These are phyloP conservation scores for Candida sanyiensis DNA, from an alignment of 805 yeast genomes.

Conservation along the genomic window DNA sequence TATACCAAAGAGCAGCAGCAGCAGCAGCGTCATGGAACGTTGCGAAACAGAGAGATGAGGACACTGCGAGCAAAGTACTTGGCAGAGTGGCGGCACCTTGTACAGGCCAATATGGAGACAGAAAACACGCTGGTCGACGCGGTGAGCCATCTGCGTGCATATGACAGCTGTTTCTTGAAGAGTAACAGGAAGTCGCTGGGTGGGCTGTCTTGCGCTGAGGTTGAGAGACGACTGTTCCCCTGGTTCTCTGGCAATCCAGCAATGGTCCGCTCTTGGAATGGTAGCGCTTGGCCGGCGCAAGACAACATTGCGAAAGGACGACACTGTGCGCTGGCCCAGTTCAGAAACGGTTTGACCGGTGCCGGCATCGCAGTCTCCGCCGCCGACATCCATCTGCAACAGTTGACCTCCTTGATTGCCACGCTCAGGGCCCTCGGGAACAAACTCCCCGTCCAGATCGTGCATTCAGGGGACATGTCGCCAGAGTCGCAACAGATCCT, in stretches of 20 bases:
- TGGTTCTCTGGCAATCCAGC: slow-evolving; percentile 36
- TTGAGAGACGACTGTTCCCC: slow-evolving; percentile 34
- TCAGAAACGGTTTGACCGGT: slow-evolving; percentile 28
- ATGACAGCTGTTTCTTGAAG: slow-evolving; percentile 23
- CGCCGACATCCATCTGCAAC: slow-evolving; percentile 25
- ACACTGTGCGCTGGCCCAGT: slow-evolving; percentile 24
- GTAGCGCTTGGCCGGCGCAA: too few relatives aligned
- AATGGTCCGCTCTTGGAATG: slow-evolving; percentile 35
- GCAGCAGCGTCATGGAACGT: slow-evolving; percentile 10
- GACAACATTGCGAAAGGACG: not conserved
- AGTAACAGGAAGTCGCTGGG: not conserved
- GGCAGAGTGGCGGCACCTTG: not conserved
- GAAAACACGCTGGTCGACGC: slow-evolving; percentile 24
- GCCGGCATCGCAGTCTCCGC: slow-evolving; percentile 31
- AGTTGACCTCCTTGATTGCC: slow-evolving; percentile 32
- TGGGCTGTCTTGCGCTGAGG: slow-evolving; percentile 24
- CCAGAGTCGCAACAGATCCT: slow-evolving; percentile 28
- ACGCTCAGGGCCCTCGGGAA: slow-evolving; percentile 33
- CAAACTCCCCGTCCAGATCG: slow-evolving; percentile 35
- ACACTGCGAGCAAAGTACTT: slow-evolving; percentile 6
- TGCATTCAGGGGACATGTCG: slow-evolving; percentile 32
- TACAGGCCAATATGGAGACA: slow-evolving; percentile 6
- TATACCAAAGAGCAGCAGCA: slow-evolving; percentile 10
- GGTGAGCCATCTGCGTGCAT: slow-evolving; percentile 25
- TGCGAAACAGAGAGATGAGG: slow-evolving; percentile 12